Evolutionary conservation across 345 rosid species (phyloP).

Genomic region (Anastatica hierochuntica): DNA sequence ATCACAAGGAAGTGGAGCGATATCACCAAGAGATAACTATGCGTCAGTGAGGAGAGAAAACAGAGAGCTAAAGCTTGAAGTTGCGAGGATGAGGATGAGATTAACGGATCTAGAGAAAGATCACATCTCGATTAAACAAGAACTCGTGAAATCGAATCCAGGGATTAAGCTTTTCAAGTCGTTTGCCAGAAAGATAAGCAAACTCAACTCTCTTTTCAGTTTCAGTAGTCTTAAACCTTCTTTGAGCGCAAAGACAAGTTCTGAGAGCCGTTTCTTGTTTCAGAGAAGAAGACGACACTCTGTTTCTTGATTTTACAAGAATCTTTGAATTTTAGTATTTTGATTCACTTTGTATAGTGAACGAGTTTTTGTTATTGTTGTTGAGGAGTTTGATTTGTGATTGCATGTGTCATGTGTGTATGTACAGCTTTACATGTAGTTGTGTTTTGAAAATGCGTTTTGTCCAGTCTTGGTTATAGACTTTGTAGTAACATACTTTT

Average conservation of each 20-base stretch:
- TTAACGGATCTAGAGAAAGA: conserved; percentile 90
- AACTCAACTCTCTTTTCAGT: conserved; percentile 67
- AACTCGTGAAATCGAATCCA: conserved; percentile 59
- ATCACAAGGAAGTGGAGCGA: conserved; percentile 69
- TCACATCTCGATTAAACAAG: conserved; percentile 92
- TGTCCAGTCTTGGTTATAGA: not conserved
- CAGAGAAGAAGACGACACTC: conserved; percentile 80
- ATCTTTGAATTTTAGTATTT: not conserved
- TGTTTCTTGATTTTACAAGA: conserved; percentile 38
- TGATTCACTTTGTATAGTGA: conserved; percentile 17
- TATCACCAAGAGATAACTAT: conserved; percentile 90
- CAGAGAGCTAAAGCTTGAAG: conserved; percentile 91
- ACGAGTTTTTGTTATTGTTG: not conserved
- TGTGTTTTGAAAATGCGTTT: not conserved
- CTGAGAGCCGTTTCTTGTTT: conserved; percentile 59
- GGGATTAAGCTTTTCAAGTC: conserved; percentile 69
- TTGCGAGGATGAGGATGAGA: conserved; percentile 98
- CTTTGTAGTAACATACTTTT: too few relatives aligned
- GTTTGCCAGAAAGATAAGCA: conserved; percentile 64
- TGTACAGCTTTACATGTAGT: conserved; percentile 5
- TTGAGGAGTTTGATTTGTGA: not conserved
- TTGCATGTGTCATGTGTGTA: conserved; percentile 13
- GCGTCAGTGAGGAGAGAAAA: conserved; percentile 97
- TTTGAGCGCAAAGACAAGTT: conserved; percentile 35
- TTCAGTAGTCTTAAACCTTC: conserved; percentile 45